Evolutionary conservation across 1,139 yeast genomes (phyloP).

Genomic region (Diutina sp.): DNA sequence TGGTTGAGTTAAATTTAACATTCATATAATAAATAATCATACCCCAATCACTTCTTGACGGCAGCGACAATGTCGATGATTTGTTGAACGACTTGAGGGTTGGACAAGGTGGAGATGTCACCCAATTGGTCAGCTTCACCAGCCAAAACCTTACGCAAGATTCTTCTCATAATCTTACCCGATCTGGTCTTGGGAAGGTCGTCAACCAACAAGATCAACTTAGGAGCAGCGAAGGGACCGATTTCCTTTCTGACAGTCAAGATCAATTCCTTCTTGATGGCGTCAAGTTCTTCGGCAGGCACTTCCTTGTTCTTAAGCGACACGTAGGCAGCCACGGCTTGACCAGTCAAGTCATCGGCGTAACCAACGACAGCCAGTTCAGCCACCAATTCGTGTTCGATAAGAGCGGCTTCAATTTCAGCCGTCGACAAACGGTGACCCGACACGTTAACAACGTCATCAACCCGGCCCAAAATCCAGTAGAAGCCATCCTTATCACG

Average conservation of each 20-base stretch:
- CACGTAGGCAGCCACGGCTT: constrained; percentile 74
- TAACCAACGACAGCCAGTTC: constrained; percentile 76
- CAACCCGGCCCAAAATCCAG: constrained; percentile 77
- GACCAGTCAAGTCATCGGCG: constrained; percentile 68
- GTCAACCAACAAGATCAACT: constrained; percentile 54
- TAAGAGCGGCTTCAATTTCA: constrained; percentile 68
- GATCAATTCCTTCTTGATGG: constrained; percentile 56
- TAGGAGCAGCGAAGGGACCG: constrained; percentile 80
- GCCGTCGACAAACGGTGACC: constrained; percentile 77
- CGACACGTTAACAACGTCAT: constrained; percentile 71
- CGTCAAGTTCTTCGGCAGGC: constrained; percentile 30
- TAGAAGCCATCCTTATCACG: constrained; percentile 65
- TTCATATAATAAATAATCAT: neutral
- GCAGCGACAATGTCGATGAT: constrained; percentile 41
- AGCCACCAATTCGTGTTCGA: constrained; percentile 57
- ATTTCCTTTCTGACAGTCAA: constrained; percentile 68
- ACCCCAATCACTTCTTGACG: neutral
- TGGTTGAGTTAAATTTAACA: neutral
- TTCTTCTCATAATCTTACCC: constrained; percentile 78
- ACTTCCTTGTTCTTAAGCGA: constrained; percentile 38
- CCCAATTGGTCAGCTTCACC: constrained; percentile 74
- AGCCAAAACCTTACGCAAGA: constrained; percentile 63
- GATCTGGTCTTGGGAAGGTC: constrained; percentile 78
- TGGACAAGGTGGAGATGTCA: constrained; percentile 65
- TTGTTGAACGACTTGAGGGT: constrained; percentile 57